phyloP scores from a whole-genome alignment of 208 protist species.

The Leishmania tropica region DNA sequence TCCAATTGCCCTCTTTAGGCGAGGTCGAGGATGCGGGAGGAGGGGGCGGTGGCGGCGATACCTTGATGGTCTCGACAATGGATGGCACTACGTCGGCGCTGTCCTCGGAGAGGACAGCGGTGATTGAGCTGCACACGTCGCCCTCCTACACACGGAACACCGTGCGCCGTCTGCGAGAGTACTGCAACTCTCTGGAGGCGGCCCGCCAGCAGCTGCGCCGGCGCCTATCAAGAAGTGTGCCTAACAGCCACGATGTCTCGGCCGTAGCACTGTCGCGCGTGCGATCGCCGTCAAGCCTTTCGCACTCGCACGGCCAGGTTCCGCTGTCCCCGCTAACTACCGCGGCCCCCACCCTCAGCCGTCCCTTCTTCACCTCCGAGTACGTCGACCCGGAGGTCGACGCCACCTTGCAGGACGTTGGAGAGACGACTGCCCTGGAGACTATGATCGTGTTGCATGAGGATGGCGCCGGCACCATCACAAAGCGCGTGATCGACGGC shows the following conservation, averaged over 20 bases:
- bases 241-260: neutral
- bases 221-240: neutral
- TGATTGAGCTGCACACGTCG: conserved; percentile 55
- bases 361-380: conserved; percentile 35
- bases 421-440: conserved; percentile 33
- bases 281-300: conserved; percentile 1
- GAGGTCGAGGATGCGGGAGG: conserved; percentile 2
- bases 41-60: neutral
- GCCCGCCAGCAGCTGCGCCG: conserved; percentile 36
- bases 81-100: conserved; percentile 4
- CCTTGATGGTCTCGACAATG: conserved; percentile 6
- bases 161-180: conserved; percentile 41
- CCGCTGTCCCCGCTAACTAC: neutral
- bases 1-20: conserved; percentile 10
- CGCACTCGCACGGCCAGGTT: neutral
- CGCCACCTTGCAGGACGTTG: conserved; percentile 43
- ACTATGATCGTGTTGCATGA: conserved; percentile 44
- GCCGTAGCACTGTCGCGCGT: neutral
- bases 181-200: conserved; percentile 38
- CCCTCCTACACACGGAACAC: conserved; percentile 34
- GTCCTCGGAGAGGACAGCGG: conserved; percentile 26
- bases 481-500: conserved; percentile 33
- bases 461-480: conserved; percentile 38
- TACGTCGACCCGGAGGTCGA: conserved; percentile 48
- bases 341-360: conserved; percentile 8